Evolutionary conservation across 2,329 filamentous ascomycete genomes (phyloP), one percentile per base, ranked within the genome.

Genomic region (Malbranchea zuffiana): DNA sequence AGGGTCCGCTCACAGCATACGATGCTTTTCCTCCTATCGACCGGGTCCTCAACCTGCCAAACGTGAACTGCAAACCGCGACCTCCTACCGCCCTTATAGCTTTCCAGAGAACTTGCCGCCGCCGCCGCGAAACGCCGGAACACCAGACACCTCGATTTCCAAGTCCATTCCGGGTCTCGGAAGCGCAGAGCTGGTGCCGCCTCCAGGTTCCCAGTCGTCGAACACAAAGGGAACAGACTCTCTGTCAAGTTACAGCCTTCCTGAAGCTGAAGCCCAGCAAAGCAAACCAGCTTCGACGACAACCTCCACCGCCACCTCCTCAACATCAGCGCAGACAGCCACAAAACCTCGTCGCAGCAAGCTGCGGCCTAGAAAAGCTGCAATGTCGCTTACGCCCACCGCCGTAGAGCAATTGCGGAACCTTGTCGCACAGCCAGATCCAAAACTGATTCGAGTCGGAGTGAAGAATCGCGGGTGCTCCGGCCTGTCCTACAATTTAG

Each of bases 381-480:
- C 88, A 2, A 88, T 98, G 68, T 84, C 75, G 48, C 71, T 98
- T 16, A 87, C 87, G 0, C 74, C 82, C 0, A 66, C 77, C 1
- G 90, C 90, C 0, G 80, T 94, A 2, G 68, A 78, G 31, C 86
- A 93, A 51, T 69, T 98, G 21, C 75, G 75, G 40, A 69, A 72
- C 12, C 64, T 98, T 24, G 72, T 95, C 5, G 75, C 87, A 43
- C 80, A 86, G 51, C 90, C 90, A 0, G 78, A 90, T 17, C 86
- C 87, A 2, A 93, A 94, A 64, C 71, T 94, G 47, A 94, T 98
- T 58, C 80, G 90, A 50, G 83, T 98, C 4, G 87, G 90, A 8
- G 90, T 96, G 44, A 85, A 81, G 60, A 95, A 94, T 61, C 75
- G 85, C 47, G 90, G 90, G 6, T 98, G 90, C 62, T 95, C 86